Percentiles rank a stretch among this genome's conserved stretches.
phyloP scores from a whole-genome alignment of 352 stramenopile species.

The Pythium guiyangense region DNA sequence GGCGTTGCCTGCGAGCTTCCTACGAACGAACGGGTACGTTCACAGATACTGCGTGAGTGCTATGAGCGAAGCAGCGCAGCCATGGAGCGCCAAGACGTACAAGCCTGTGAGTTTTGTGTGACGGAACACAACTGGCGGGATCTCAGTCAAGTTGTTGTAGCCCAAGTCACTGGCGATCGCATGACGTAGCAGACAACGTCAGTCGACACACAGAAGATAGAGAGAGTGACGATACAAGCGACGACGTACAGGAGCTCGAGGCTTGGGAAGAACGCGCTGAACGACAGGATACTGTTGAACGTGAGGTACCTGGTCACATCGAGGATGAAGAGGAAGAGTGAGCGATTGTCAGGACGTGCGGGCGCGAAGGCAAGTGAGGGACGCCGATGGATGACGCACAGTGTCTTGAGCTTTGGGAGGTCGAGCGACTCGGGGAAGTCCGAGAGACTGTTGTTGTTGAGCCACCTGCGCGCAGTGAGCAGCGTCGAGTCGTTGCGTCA shows the following conservation, averaged over 20 bases:
- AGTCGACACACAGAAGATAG: neutral
- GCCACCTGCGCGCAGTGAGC: neutral
- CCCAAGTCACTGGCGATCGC: neutral
- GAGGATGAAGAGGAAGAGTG: no score
- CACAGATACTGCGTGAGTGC: no score
- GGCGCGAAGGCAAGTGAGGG: no score
- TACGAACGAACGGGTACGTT: no score
- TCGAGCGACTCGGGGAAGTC: neutral
- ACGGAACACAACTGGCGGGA: slow-evolving; percentile 1
- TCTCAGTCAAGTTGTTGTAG: neutral
- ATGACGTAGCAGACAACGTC: neutral
- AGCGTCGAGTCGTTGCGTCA: neutral
- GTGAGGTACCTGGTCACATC: neutral
- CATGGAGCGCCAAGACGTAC: no score
- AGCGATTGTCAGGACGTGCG: no score
- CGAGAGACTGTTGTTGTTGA: slow-evolving; percentile 4
- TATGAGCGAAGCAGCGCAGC: no score
- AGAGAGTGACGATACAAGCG: neutral
- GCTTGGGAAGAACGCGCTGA: neutral
- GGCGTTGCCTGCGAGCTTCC: slow-evolving; percentile 1
- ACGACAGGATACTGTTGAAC: neutral
- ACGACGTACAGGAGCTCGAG: neutral
- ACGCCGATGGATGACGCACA: no score
- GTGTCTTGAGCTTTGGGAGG: neutral
- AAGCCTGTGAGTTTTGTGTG: slow-evolving; percentile 1